Evolutionary conservation across 1,284 basidiomycete species (phyloP).

Genomic region (Ceratobasidium sp.): DNA sequence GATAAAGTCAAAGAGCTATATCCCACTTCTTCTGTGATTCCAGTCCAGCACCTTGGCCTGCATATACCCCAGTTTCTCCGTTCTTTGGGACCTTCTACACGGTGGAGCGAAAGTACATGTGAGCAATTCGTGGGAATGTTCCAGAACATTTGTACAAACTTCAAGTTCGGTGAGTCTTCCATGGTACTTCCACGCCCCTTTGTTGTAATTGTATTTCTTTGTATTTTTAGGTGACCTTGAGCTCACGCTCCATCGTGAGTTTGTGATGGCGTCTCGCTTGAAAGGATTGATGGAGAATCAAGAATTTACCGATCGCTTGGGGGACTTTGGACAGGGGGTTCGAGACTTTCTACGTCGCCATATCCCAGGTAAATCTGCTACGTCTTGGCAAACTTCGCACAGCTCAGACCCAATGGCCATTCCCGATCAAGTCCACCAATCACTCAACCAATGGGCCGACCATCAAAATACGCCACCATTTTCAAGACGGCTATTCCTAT

Average conservation of each 20-base stretch:
- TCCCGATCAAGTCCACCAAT: background rate
- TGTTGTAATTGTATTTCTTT: background rate
- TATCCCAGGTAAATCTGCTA: background rate
- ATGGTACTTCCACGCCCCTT: background rate
- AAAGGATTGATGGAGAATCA: background rate
- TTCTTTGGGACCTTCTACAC: conserved; percentile 25
- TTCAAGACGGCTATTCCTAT: background rate
- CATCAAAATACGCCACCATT: background rate
- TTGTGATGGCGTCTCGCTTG: background rate
- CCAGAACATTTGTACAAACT: conserved; percentile 24
- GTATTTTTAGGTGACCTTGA: conserved; percentile 8
- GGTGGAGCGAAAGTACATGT: conserved; percentile 8
- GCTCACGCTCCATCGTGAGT: conserved; percentile 3
- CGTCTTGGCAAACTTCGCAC: background rate
- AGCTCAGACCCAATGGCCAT: background rate
- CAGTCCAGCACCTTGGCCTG: conserved; percentile 31
- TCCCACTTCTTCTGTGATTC: background rate
- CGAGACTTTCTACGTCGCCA: background rate
- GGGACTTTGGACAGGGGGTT: background rate
- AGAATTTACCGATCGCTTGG: background rate
- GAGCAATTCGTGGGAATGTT: conserved; percentile 38
- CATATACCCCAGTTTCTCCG: conserved; percentile 30
- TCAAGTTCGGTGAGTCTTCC: conserved; percentile 12
- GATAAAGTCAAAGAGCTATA: conserved; percentile 7
- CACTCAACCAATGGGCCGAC: background rate